Evolutionary conservation across 768 basidiomycete genomes (phyloP), one percentile per base, ranked within the genome.

Genomic region (Boletus insuetus): DNA sequence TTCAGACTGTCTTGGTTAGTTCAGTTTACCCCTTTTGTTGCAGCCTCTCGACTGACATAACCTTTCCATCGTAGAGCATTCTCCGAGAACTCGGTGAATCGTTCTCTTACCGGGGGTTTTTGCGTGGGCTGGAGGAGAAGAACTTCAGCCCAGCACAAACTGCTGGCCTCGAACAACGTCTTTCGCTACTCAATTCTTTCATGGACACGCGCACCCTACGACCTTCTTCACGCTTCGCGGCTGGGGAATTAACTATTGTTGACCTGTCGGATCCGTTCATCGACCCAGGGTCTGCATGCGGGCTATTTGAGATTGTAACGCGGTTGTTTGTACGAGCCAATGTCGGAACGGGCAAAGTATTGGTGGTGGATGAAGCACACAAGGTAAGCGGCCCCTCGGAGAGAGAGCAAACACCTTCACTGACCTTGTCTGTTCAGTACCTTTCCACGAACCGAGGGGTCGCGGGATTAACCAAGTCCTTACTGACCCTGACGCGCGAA

Each of bases 341-440:
- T 1, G 74, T 84, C 7, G 74, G 68, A 5, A 82, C 82, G 0
- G 85, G 85, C 5, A 87, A 86, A 54, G 79, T 85, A 1, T 73
- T 86, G 6, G 78, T 87, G 0, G 82, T 88, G 1, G 86, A 89
- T 45, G 86, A 89, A 55, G 86, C 87, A 0, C 86, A 88, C 59
- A 87, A 87, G 64, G 86, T 83, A 49, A 20, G 46, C n/a, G 2
- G 9, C 7, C 16, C 39, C 38, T 37, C n/a, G 34, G 17, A n/a
- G 8, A 19, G 20, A 11, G n/a, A 10, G 10, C 34, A 29, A 9
- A 20, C 31, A 12, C 42, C 17, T 20, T 11, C 42, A 4, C 41
- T 51, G 26, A 40, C 38, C 22, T 24, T 17, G 32, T 5, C 32
- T 35, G 3, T 13, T 56, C 19, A 86, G 85, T 87, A 87, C 60